Conservation (phyloP, 1,284 basidiomycete genomes). For the Phlebopus sp. region DNA sequence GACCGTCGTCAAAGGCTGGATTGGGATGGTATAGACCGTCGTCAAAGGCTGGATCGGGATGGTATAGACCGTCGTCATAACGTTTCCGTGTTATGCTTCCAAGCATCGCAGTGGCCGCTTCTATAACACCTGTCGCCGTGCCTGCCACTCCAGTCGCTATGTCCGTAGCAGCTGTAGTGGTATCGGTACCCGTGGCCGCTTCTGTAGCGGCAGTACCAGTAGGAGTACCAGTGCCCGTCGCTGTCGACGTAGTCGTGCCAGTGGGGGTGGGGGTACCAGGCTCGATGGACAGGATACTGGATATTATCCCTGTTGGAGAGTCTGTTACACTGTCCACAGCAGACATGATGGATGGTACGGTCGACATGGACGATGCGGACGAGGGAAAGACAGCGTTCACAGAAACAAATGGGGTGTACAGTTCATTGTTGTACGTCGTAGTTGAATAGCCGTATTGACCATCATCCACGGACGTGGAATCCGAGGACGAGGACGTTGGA, state of each 20-base stretch:
- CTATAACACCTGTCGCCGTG: no score
- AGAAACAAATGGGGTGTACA: neutral
- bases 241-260: no score
- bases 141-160: no score
- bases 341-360: neutral
- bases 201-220: neutral
- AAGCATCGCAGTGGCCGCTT: neutral
- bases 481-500: no score
- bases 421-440: conserved; percentile 17
- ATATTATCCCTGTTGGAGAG: no score
- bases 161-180: neutral
- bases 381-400: no score
- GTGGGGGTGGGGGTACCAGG: no score
- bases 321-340: no score
- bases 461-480: conserved; percentile 4
- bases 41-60: conserved; percentile 2
- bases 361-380: neutral
- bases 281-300: no score
- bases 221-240: neutral
- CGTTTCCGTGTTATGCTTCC: neutral
- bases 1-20: conserved; percentile 2
- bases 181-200: neutral
- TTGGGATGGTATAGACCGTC: conserved; percentile 2
- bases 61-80: conserved; percentile 6
- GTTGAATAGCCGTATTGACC: conserved; percentile 13